These are phyloP conservation scores for Hemisphaericaspora subhashii DNA, from an alignment of 1,139 yeast species.

Conservation along the genomic window DNA sequence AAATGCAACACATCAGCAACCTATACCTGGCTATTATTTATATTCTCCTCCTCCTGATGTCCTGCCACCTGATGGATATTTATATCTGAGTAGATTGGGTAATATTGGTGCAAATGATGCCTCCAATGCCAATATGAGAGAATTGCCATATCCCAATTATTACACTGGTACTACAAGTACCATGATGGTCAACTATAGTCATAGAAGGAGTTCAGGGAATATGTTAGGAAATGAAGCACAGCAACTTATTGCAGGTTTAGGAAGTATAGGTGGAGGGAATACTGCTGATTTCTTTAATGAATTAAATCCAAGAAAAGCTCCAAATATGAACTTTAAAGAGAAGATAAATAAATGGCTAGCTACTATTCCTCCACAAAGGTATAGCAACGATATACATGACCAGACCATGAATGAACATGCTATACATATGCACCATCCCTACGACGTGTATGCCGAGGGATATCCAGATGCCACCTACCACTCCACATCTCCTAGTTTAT, in stretches of 20 bases:
- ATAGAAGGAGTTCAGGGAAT: not conserved
- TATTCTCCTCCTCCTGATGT: constrained; percentile 1
- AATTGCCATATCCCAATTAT: not conserved
- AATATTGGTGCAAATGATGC: not conserved
- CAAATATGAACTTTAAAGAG: constrained; percentile 60
- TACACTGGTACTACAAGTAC: not conserved
- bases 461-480: constrained; percentile 45
- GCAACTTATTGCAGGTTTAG: not conserved
- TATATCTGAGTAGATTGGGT: not conserved
- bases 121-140: not conserved
- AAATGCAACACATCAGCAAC: not conserved
- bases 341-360: constrained; percentile 64
- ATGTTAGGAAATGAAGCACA: not conserved
- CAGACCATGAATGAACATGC: too few species aligned
- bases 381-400: too few species aligned
- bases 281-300: constrained; percentile 8
- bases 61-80: not conserved
- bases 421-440: constrained; percentile 7
- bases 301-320: constrained; percentile 59
- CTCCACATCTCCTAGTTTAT: constrained; percentile 19
- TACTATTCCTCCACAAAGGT: constrained; percentile 48
- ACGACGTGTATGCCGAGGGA: constrained; percentile 31
- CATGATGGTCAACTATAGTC: not conserved
- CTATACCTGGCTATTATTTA: not conserved
- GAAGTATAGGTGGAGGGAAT: not conserved